These are phyloP conservation scores for Alternaria consortialis DNA, from an alignment of 2,329 filamentous ascomycete species.

Conservation along the genomic window DNA sequence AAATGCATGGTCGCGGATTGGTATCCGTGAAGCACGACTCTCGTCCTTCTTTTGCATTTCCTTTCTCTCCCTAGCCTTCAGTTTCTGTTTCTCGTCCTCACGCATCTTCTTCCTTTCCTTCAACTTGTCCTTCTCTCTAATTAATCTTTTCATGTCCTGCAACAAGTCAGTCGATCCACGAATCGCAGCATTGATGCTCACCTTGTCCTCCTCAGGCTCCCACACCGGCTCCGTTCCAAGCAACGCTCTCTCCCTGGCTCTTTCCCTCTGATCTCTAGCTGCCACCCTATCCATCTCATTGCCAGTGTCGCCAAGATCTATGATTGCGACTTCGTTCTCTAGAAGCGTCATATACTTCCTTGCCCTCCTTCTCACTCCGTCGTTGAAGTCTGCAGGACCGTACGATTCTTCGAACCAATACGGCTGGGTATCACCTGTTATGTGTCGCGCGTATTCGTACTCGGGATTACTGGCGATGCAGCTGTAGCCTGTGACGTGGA, in stretches of 20 bases:
- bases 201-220: neutral
- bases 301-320: neutral
- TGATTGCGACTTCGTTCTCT: neutral
- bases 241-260: neutral
- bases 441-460: neutral
- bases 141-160: neutral
- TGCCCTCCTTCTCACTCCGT: neutral
- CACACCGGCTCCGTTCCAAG: neutral
- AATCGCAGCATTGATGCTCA: neutral
- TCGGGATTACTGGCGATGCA: constrained; percentile 1
- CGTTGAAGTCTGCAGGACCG: neutral
- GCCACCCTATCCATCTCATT: neutral
- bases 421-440: neutral
- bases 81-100: neutral
- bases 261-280: neutral
- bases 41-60: neutral
- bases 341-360: neutral
- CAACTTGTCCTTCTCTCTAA: neutral
- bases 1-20: neutral
- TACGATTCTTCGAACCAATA: constrained; percentile 9
- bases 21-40: neutral
- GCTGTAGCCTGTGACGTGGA: constrained; percentile 9
- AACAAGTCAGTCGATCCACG: neutral
- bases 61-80: neutral
- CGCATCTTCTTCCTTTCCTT: neutral